A percentile compares a stretch with the other conserved stretches of the same genome.
Conservation (phyloP, 164 flowering plant genomes). For the Vitis vinifera region DNA sequence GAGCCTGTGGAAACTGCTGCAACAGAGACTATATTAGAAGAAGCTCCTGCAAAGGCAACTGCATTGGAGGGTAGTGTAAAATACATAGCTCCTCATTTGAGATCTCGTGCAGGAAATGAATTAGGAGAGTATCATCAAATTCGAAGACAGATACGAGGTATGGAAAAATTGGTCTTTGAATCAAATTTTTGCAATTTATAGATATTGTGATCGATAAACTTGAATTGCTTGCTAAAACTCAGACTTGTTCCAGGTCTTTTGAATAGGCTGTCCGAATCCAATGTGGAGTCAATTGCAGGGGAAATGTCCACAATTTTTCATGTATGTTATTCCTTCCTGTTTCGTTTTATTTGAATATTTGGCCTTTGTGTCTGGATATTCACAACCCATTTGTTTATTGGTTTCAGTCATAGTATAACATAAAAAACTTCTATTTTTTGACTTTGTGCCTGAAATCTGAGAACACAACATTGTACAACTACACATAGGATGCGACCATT, state of each 20-base stretch:
- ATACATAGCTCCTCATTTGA: conserved; percentile 81
- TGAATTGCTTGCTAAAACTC: background rate
- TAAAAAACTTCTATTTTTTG: too few species aligned
- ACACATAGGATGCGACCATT: too few species aligned
- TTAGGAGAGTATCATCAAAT: conserved; percentile 60
- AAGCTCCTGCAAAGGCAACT: conserved; percentile 18
- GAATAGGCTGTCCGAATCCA: conserved; percentile 83
- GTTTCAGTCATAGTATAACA: too few species aligned
- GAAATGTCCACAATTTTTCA: conserved; percentile 61
- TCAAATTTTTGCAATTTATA: too few species aligned
- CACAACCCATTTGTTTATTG: too few species aligned
- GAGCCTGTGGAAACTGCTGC: conserved; percentile 9
- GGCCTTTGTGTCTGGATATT: too few species aligned
- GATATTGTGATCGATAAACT: background rate
- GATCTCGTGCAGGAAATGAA: conserved; percentile 48
- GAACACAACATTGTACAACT: too few species aligned
- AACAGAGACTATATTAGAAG: conserved; percentile 22
- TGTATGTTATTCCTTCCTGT: conserved; percentile 28
- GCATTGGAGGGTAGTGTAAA: conserved; percentile 24
- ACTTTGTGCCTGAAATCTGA: too few species aligned
- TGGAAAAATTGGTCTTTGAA: background rate
- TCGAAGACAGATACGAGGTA: conserved; percentile 77
- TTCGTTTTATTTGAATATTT: background rate
- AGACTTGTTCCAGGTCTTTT: conserved; percentile 63
- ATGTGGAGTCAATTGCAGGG: conserved; percentile 75